Base-by-base conservation (phyloP, 768 basidiomycete species). In the Lyophyllum atratum region DNA sequence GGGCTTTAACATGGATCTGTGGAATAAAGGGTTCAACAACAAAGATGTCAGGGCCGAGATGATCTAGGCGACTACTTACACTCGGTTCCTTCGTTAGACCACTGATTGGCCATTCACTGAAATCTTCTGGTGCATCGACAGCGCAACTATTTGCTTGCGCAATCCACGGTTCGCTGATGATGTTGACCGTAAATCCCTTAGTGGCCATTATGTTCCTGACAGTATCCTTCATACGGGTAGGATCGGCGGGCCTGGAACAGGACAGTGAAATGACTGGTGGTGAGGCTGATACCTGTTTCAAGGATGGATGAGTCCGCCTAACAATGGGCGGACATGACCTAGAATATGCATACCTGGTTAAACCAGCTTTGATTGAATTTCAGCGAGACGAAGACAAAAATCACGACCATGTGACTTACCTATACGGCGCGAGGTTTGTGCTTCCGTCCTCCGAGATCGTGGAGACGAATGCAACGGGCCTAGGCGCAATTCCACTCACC, bases 391-490 rank as follows among this genome's bases (percentile, higher is more conserved):
- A 5, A 17, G 8, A 24, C 5, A 24, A 34, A 39, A 17, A 44
- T n/a, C 14, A 54, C 15, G 46, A 34, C 12, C 3, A 54, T 40
- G 19, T n/a, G 39, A n/a, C 63, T 43, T 54, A 73, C 75, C 78
- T 80, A 58, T 85, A 87, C 1, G 85, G 82, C 1, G 86, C 85
- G 37, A 91, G 74, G 66, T 89, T 90, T 59, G 73, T 70, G 4
- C 74, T 62, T 0, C 86, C 86, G 50, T 80, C 68, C 15, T 71
- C 72, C 6, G 81, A 81, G 37, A 85, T 60, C 8, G 84, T 79
- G 7, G 87, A 88, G n/a, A 90, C 81, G 59, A 91, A 86, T 0
- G 84, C 90, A 52, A 90, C 74, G 10, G 89, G 89, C 40, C 90
- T 80, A 2, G 89, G 89, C 7, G 77, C 73, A 46, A 89, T 75